Conservation (phyloP, 1,139 yeast species). For the Debaryomycetaceae sp. region DNA sequence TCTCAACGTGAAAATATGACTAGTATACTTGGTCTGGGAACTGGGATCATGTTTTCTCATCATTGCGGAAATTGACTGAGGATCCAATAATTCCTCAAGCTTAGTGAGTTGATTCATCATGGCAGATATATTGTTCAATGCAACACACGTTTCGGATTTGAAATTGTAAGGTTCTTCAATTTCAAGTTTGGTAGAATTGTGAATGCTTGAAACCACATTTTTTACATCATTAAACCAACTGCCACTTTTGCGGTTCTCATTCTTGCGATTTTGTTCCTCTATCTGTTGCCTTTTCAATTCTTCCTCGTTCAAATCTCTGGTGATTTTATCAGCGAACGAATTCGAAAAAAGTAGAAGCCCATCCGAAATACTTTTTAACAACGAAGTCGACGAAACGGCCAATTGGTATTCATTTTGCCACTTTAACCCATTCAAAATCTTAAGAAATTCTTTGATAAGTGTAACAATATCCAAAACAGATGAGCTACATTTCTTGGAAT, state of each 20-base stretch:
- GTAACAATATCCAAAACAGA: slow-evolving; percentile 70
- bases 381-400: slow-evolving; percentile 55
- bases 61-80: slow-evolving; percentile 55
- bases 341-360: slow-evolving; percentile 55
- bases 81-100: slow-evolving; percentile 60
- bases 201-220: slow-evolving; percentile 47
- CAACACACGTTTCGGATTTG: slow-evolving; percentile 65
- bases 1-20: slow-evolving; percentile 64
- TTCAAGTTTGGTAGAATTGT: slow-evolving; percentile 27
- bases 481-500: slow-evolving; percentile 37
- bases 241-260: slow-evolving; percentile 23
- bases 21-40: slow-evolving; percentile 30
- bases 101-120: slow-evolving; percentile 56
- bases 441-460: slow-evolving; percentile 56
- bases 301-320: slow-evolving; percentile 47
- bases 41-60: slow-evolving; percentile 35
- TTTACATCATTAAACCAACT: slow-evolving; percentile 46
- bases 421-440: slow-evolving; percentile 49
- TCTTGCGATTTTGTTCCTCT: slow-evolving; percentile 24
- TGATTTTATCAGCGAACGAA: slow-evolving; percentile 43
- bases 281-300: slow-evolving; percentile 22
- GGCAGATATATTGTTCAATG: slow-evolving; percentile 66
- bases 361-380: slow-evolving; percentile 61
- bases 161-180: slow-evolving; percentile 60
- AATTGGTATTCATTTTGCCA: slow-evolving; percentile 66